These are phyloP conservation scores for Aureobasidium vineae DNA, from an alignment of 2,329 filamentous ascomycete genomes.

Conservation along the genomic window DNA sequence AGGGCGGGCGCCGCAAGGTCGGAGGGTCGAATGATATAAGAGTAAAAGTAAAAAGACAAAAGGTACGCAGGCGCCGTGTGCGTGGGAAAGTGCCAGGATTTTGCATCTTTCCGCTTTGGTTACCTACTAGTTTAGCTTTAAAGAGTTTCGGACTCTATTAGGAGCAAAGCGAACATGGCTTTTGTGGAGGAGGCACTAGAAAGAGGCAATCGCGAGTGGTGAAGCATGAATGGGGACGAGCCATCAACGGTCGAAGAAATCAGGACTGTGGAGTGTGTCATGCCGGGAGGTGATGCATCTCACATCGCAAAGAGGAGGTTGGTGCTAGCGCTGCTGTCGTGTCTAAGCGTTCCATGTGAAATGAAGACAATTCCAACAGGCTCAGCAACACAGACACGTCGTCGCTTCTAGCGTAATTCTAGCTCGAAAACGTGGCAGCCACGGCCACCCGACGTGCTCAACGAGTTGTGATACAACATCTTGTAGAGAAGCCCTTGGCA, in stretches of 20 bases:
- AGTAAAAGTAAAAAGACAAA: conserved; percentile 17
- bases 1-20: neutral
- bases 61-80: conserved; percentile 10
- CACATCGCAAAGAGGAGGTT: neutral
- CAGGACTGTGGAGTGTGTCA: conserved; percentile 6
- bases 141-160: conserved; percentile 20
- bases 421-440: conserved; percentile 25
- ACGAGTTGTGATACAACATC: neutral
- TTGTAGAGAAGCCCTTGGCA: neutral
- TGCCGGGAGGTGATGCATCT: conserved; percentile 11
- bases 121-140: conserved; percentile 22
- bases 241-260: conserved; percentile 18
- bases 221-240: conserved; percentile 3
- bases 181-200: conserved; percentile 17
- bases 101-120: conserved; percentile 17
- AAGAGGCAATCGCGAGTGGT: conserved; percentile 13
- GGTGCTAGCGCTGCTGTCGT: conserved; percentile 21
- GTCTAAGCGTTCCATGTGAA: conserved; percentile 19
- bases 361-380: conserved; percentile 17
- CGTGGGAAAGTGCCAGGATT: conserved; percentile 9
- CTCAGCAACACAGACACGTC: neutral
- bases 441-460: neutral
- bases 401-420: conserved; percentile 24
- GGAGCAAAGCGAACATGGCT: conserved; percentile 7
- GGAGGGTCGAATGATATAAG: conserved; percentile 19